Percentiles rank a stretch among this genome's conserved stretches.
Conservation (phyloP, 1,139 yeast genomes). For the Kodamaea fungicola region DNA sequence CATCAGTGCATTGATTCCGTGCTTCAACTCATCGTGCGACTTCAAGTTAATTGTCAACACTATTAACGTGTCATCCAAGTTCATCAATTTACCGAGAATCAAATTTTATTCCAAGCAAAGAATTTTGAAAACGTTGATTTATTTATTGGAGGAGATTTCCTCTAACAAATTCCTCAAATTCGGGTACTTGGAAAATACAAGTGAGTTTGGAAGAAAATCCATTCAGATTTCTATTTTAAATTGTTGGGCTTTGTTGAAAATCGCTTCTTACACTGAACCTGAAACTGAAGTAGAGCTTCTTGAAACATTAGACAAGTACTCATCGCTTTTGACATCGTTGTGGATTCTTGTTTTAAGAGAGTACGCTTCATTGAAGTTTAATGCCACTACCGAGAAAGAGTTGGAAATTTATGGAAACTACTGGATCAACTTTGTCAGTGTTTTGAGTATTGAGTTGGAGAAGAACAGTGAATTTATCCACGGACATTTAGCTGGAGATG, state of each 20-base stretch:
- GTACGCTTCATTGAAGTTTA: conserved; percentile 65
- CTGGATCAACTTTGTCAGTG: conserved; percentile 81
- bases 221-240: conserved; percentile 71
- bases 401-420: conserved; percentile 56
- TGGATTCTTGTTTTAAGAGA: conserved; percentile 81
- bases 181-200: conserved; percentile 41
- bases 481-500: conserved; percentile 54
- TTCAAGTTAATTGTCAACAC: conserved; percentile 77
- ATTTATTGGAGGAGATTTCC: conserved; percentile 62
- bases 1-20: conserved; percentile 84
- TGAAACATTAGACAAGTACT: conserved; percentile 55
- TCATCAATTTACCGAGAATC: conserved; percentile 51
- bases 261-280: conserved; percentile 33
- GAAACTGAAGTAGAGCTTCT: conserved; percentile 33
- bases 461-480: conserved; percentile 43
- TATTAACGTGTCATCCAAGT: conserved; percentile 73
- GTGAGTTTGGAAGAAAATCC: conserved; percentile 56
- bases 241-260: conserved; percentile 83
- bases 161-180: conserved; percentile 41
- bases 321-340: conserved; percentile 59
- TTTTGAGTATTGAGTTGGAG: conserved; percentile 65
- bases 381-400: conserved; percentile 45
- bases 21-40: conserved; percentile 74
- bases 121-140: conserved; percentile 63
- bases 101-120: conserved; percentile 52